Evolutionary conservation across 306 rosid species (phyloP), one percentile per base, ranked within the genome.

Genomic region (Boehmeria nivea): DNA sequence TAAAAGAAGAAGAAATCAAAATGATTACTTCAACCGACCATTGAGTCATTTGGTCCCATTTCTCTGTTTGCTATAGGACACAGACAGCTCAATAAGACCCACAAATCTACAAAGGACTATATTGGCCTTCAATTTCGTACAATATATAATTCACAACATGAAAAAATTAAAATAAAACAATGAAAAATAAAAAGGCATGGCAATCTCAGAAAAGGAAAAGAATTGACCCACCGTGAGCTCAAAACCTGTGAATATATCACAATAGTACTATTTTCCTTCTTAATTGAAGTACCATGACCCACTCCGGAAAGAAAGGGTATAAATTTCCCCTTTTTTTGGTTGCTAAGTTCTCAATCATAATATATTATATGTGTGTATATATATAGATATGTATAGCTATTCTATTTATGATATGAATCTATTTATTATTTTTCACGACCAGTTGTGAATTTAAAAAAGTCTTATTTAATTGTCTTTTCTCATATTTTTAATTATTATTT

Each of bases 71-170:
- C 23, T 6, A 43, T 40, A 11, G 15, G 37, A 45, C 12, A 49
- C 14, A 31, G 70, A 43, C 62, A 57, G 23, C 57, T 73, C 58
- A 51, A 62, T 44, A 43, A 64, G 64, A 64, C 68, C 57, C 57
- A 53, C 71, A 74, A 51, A 63, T 17, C 58, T 37, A 47, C 50
- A 37, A 40, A 46, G 43, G 67, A 70, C 55, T n/a, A 38, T n/a
- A 20, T 21, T 39, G n/a, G 25, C 11, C 17, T 61, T 68, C 60
- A 39, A 15, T 54, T 61, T 61, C 66, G 17, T 31, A 23, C 44
- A n/a, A 45, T 17, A 45, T 19, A 10, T 17, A 45, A 7, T 22
- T 45, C 6, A 10, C 5, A 31, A 31, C n/a, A n/a, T n/a, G 36
- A 36, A 37, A 51, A 16, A 51, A 24, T 49, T 46, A 16, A 22